Evolutionary conservation across 805 yeast species (phyloP).

Genomic region (Saturnispora diversa): DNA sequence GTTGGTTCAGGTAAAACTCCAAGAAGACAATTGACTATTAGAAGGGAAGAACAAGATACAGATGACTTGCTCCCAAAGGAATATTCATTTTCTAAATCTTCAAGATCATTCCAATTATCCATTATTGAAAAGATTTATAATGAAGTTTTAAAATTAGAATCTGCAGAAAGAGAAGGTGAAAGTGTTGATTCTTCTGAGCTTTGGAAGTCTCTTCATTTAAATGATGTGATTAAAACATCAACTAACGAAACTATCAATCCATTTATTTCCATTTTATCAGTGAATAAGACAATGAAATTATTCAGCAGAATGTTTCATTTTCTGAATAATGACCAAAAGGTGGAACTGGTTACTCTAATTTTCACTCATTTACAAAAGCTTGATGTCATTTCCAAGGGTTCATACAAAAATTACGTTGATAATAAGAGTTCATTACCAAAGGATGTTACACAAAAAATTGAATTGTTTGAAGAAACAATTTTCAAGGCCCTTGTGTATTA

Average conservation of each 20-base stretch:
- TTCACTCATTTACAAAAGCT: conserved; percentile 75
- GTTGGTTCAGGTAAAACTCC: conserved; percentile 77
- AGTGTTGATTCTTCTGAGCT: conserved; percentile 41
- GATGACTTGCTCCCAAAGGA: conserved; percentile 27
- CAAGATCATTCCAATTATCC: conserved; percentile 49
- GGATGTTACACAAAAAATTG: conserved; percentile 51
- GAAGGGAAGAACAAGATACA: conserved; percentile 23
- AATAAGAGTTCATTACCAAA: conserved; percentile 43
- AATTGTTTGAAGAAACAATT: conserved; percentile 70
- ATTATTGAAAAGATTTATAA: conserved; percentile 74
- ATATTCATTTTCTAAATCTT: conserved; percentile 28
- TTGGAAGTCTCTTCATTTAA: conserved; percentile 74
- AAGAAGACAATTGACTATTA: conserved; percentile 69
- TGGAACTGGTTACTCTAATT: conserved; percentile 67
- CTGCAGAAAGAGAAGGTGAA: conserved; percentile 52
- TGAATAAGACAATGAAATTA: conserved; percentile 81
- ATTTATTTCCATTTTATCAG: conserved; percentile 72
- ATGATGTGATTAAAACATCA: conserved; percentile 45
- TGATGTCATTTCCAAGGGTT: conserved; percentile 69
- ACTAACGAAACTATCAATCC: conserved; percentile 63
- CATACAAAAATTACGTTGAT: conserved; percentile 54
- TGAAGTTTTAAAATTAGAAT: conserved; percentile 71
- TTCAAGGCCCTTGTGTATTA: conserved; percentile 78
- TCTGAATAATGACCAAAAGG: conserved; percentile 64
- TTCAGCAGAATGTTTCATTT: conserved; percentile 85